These are phyloP conservation scores for Zarea fungicola DNA, from an alignment of 2,329 filamentous ascomycete genomes.

Conservation along the genomic window DNA sequence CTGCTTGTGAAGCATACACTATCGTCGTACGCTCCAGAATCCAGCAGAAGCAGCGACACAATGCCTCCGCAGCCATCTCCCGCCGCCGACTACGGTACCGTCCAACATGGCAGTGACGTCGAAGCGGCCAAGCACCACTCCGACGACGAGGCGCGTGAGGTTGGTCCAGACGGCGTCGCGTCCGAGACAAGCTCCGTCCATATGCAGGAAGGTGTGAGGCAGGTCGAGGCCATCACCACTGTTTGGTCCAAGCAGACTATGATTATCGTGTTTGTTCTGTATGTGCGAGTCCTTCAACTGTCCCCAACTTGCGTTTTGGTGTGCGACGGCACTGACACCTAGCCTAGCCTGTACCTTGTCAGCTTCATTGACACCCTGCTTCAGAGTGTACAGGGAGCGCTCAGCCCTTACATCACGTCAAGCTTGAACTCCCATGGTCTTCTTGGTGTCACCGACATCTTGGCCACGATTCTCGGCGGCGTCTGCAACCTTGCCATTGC, in stretches of 20 bases:
- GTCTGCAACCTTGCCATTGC: slow-evolving; percentile 37
- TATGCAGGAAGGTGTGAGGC: slow-evolving; percentile 32
- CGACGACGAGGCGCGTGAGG: slow-evolving; percentile 13
- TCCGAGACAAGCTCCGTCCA: slow-evolving; percentile 18
- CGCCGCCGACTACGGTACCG: slow-evolving; percentile 5
- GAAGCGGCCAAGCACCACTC: background rate
- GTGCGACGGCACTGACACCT: background rate
- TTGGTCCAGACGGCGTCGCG: background rate
- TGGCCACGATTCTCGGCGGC: slow-evolving; percentile 43
- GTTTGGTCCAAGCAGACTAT: slow-evolving; percentile 33
- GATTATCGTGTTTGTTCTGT: slow-evolving; percentile 33
- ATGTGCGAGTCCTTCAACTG: slow-evolving; percentile 17
- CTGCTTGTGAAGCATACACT: background rate
- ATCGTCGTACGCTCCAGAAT: background rate
- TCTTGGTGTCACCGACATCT: slow-evolving; percentile 59
- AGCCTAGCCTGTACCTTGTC: slow-evolving; percentile 33
- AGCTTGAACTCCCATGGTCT: slow-evolving; percentile 60
- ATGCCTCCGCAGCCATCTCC: background rate
- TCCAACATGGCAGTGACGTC: background rate
- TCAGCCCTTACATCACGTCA: slow-evolving; percentile 62
- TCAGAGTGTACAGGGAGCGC: slow-evolving; percentile 36
- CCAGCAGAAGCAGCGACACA: background rate
- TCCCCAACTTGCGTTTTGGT: no score
- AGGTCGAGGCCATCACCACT: slow-evolving; percentile 33
- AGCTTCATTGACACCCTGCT: slow-evolving; percentile 33